Evolutionary conservation across 2,329 filamentous ascomycete genomes (phyloP), one percentile per base, ranked within the genome.

Genomic region (Pseudogymnoascus sp.): DNA sequence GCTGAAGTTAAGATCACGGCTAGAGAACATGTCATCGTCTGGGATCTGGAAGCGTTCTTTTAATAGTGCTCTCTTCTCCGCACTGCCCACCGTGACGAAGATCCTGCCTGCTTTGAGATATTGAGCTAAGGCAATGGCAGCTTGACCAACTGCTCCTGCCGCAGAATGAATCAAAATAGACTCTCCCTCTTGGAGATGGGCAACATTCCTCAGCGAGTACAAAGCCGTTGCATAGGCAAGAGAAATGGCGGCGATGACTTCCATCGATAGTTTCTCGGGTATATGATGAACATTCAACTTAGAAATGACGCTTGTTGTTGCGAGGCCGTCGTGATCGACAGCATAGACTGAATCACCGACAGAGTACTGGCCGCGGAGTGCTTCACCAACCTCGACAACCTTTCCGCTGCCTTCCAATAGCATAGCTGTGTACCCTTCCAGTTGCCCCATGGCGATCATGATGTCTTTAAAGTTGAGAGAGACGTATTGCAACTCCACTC

Each of bases 31-130:
- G 40, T 48, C 10, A 13, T 48, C 40, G 9, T n/a, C n/a, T 13
- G 40, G 18, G 40, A 48, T 48, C 10, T 27, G 10, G 12, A 36
- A 36, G 21, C 21, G 21, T 21, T 21, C 35, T 36, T 9, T 21
- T 4, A 21, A 21, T 21, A 36, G 35, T 13, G 35, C 48, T 8
- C 72, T 73, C 62, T 84, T 79, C 1, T 69, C 65, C 0, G 68
- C 48, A 10, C 69, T 74, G 0, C 66, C 58, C 4, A 79, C 74
- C 0, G 77, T 81, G 1, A 72, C 73, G 61, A 78, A 79, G 1
- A 83, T 66, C 2, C 74, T 64, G 21, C 21, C 21, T 15, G 72
- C 72, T 0, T 70, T 69, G 2, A 70, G 29, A 31, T 64, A 64
- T 25, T 74, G 69, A 0, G 72, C 71, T 0, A 76, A 18, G 1